Percentiles rank a stretch among this genome's conserved stretches.
Conservation (phyloP, 495 filamentous ascomycete genomes). For the Aspergillus olivimuriae region DNA sequence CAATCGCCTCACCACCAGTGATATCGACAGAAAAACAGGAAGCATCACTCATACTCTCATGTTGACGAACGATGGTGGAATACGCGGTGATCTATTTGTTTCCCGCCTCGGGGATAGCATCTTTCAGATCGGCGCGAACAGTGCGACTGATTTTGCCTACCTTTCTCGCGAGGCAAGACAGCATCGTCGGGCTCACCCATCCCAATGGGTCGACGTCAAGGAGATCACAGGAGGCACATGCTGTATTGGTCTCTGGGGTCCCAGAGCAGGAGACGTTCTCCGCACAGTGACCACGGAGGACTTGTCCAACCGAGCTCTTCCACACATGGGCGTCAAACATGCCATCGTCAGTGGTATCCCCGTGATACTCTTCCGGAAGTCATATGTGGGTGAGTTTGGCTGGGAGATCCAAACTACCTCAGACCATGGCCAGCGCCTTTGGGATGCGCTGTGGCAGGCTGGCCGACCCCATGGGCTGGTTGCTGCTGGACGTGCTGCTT, state of each 20-base stretch:
- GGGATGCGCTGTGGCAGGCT: constrained; percentile 40
- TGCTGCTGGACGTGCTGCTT: constrained; percentile 40
- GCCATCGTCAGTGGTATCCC: constrained; percentile 33
- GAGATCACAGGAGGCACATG: constrained; percentile 47
- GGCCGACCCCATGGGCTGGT: constrained; percentile 41
- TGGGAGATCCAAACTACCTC: constrained; percentile 47
- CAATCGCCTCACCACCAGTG: constrained; percentile 37
- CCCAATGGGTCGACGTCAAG: constrained; percentile 32
- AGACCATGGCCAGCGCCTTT: constrained; percentile 39
- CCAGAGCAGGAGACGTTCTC: constrained; percentile 36
- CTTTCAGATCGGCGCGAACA: constrained; percentile 43
- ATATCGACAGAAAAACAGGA: constrained; percentile 30
- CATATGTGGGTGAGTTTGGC: constrained; percentile 44
- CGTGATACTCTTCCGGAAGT: constrained; percentile 35
- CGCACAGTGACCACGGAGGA: constrained; percentile 25
- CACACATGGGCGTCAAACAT: constrained; percentile 32
- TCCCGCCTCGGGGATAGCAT: constrained; percentile 29
- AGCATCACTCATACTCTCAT: constrained; percentile 39
- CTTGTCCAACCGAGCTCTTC: constrained; percentile 33
- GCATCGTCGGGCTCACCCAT: constrained; percentile 17
- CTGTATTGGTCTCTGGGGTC: constrained; percentile 47
- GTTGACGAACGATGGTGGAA: constrained; percentile 33
- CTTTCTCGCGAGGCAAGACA: constrained; percentile 34
- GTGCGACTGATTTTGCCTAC: constrained; percentile 36
- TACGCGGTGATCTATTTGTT: constrained; percentile 37